Percentiles rank a stretch among this genome's conserved stretches.
phyloP scores from a whole-genome alignment of 805 yeast species.

The Zygosaccharomyces gambellarensis region DNA sequence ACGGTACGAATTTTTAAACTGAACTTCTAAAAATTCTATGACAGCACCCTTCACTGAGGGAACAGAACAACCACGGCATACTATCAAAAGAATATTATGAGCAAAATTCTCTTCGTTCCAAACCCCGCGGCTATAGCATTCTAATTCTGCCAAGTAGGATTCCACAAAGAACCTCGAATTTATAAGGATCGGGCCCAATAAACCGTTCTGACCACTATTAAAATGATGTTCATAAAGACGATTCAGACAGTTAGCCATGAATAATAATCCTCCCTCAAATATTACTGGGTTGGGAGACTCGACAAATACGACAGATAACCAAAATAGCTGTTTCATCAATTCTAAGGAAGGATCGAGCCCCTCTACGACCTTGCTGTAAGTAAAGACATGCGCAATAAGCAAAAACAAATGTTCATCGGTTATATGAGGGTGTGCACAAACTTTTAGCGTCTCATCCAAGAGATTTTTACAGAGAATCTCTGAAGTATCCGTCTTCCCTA shows the following conservation, averaged over 20 bases:
- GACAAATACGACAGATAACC: conserved; percentile 36
- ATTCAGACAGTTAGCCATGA: conserved; percentile 36
- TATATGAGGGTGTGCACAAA: conserved; percentile 34
- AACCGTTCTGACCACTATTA: conserved; percentile 24
- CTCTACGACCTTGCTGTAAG: conserved; percentile 38
- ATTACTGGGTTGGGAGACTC: conserved; percentile 35
- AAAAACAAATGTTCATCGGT: conserved; percentile 31
- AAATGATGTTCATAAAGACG: conserved; percentile 34
- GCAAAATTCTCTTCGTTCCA: conserved; percentile 48
- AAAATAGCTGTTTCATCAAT: conserved; percentile 33
- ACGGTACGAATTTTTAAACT: conserved; percentile 42
- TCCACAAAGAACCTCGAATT: conserved; percentile 40
- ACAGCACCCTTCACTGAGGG: conserved; percentile 53
- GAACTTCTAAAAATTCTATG: conserved; percentile 39
- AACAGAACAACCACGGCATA: conserved; percentile 54
- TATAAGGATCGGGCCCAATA: conserved; percentile 30
- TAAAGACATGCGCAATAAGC: conserved; percentile 37
- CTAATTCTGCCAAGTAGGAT: conserved; percentile 39
- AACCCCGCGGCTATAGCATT: conserved; percentile 37
- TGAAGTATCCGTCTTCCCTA: conserved; percentile 58
- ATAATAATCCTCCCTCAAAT: conserved; percentile 40
- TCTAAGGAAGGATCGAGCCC: conserved; percentile 36
- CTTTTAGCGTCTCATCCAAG: conserved; percentile 31
- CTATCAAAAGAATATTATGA: conserved; percentile 42
- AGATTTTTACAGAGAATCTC: conserved; percentile 43